phyloP scores from a whole-genome alignment of 2,329 filamentous ascomycete genomes.

The Trichoderma sp. region DNA sequence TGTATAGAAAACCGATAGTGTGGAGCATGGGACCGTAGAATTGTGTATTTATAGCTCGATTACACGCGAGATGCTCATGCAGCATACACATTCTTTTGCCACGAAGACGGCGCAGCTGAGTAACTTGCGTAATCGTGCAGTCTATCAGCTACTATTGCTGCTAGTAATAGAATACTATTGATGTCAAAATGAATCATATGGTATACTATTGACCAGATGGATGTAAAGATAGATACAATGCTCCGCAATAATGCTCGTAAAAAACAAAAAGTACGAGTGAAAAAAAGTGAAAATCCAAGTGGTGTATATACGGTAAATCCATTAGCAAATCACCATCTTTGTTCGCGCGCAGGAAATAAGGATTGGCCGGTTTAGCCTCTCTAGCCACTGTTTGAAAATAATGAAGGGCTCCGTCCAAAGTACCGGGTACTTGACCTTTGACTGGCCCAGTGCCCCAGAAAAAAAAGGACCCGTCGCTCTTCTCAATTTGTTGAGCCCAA shows the following conservation, averaged over 20 bases:
- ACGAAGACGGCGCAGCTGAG: slow-evolving; percentile 13
- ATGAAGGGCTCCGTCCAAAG: not conserved
- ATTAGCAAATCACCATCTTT: not conserved
- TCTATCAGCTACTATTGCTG: not conserved
- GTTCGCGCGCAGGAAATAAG: not conserved
- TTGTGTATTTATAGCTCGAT: slow-evolving; percentile 2
- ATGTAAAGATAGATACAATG: not conserved
- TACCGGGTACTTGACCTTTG: not conserved
- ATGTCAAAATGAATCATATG: not conserved
- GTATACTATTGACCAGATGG: not conserved
- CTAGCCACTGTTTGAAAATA: slow-evolving; percentile 20
- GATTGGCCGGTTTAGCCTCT: slow-evolving; percentile 12
- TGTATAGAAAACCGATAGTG: not conserved
- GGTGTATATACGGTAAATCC: not conserved
- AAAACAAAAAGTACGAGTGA: not conserved
- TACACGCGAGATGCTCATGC: not conserved
- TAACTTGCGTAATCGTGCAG: not conserved
- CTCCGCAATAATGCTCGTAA: not conserved
- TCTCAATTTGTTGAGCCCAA: slow-evolving; percentile 16
- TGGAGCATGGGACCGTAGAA: not conserved
- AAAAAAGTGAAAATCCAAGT: not conserved
- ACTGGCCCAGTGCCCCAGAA: not conserved
- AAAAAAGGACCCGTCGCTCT: slow-evolving; percentile 1
- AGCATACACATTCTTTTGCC: not conserved
- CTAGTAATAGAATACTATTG: not conserved